Evolutionary conservation across 129 eudicot genomes (phyloP), one percentile per base, ranked within the genome.

Genomic region (Centaurea solstitialis): DNA sequence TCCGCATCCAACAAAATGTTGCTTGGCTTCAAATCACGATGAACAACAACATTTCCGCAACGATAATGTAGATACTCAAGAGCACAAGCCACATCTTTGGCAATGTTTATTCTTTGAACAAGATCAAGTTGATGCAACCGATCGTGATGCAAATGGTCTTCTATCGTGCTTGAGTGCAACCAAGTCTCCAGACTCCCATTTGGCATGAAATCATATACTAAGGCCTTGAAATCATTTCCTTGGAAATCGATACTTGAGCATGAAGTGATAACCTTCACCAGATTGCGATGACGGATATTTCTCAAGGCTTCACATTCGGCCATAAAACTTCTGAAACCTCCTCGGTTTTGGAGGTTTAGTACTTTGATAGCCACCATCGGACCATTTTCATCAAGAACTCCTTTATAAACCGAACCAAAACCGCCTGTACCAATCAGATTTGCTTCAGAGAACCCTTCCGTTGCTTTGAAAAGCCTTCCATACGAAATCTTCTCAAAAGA

Each of bases 1-100:
- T 83, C 90, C 7, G 41, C 62, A 66, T 87, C 90, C 11, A 87
- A 73, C 22, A 87, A 73, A 28, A 83, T 64, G 43, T 86, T 86
- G 80, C 79, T 80, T 18, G 88, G 88, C 72, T 85, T 85, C 47
- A 85, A 26, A 73, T 82, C 87, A 22, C 87, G 72, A 66, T 87
- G 90, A 22, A 87, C 70, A 12, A 87, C 74, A 65, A 76, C 45
- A 17, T 26, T 50, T 30, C 59, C 82, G 13, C 87, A 83, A 0
- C 12, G 81, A 39, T 78, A 39, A 73, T 83, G 87, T 24, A 79
- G 85, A 83, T 87, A 87, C 18, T 87, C 83, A 72, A 87, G 78
- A 47, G 87, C 87, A 72, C 9, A 71, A 2, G 90, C 87, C 80
- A 87, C 85, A 12, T 87, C 83, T 11, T 75, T 50, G 12, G 84